These are phyloP conservation scores for Aspergillus calidoustus DNA, from an alignment of 2,329 filamentous ascomycete genomes.

Conservation along the genomic window DNA sequence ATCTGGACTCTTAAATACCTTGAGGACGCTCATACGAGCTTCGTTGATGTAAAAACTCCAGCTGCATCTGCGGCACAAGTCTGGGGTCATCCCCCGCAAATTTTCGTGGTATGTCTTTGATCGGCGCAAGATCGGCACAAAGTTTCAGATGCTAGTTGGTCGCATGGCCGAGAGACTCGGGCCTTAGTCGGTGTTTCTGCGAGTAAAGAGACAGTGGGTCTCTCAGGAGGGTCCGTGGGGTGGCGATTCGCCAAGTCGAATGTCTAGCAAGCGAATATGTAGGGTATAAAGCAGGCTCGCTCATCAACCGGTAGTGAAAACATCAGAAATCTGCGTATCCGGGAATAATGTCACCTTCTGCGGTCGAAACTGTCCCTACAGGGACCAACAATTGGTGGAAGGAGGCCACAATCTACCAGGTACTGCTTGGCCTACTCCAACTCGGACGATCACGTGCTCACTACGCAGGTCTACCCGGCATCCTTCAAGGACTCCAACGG, in stretches of 20 bases:
- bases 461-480: conserved; percentile 59
- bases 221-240: background rate
- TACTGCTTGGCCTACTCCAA: background rate
- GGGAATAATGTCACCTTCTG: conserved; percentile 24
- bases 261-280: conserved; percentile 6
- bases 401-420: conserved; percentile 40
- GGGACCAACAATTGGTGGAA: conserved; percentile 42
- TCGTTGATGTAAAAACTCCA: background rate
- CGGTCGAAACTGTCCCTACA: conserved; percentile 21
- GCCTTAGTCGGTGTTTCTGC: no score
- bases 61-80: background rate
- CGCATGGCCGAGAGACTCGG: no score
- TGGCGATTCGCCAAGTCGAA: background rate
- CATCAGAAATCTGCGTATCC: background rate
- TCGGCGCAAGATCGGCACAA: background rate
- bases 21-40: background rate
- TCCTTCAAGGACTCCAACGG: conserved; percentile 57
- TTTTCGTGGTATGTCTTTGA: background rate
- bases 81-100: background rate
- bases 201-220: no score
- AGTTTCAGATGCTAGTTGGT: no score
- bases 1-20: background rate
- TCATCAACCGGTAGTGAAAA: background rate
- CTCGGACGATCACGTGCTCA: background rate
- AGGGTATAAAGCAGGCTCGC: background rate